Base-by-base conservation (phyloP, 495 filamentous ascomycete species). In the Neurospora sp. region DNA sequence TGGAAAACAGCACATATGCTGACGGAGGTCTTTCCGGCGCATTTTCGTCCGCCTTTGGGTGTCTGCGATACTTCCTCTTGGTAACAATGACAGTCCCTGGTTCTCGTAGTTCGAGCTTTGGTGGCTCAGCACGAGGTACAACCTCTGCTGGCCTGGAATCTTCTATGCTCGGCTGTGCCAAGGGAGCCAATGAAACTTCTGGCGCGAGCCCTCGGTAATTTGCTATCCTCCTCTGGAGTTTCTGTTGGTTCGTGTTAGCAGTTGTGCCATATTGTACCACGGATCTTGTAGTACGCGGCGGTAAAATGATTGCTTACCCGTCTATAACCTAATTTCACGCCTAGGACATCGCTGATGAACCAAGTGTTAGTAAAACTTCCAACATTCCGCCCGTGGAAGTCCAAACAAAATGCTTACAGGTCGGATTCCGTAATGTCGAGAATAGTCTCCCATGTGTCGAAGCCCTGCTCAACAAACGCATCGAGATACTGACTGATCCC, bases 1-100 rank as follows among this genome's bases (percentile, higher is more conserved):
- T 94, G 5, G 92, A 93, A 78, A 94, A 94, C 71, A 94, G 89
- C 31, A 94, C 92, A 80, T 94, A 94, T 42, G 92, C 92, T 11
- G 92, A 94, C 2, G 92, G 90, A 31, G 92, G 90, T 37, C 92
- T 83, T 77, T 92, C 91, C 18, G 92, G 92, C 4, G 92, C 92
- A 84, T 92, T 87, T 69, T 93, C 92, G 74, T 94, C 92, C 16
- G 91, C 90, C 88, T 94, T 94, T 41, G 92, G 92, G 82, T 94
- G 92, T 35, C 92, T 86, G 48, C 92, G 84, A 75, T 94, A 94
- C 79, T 93, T 94, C 66, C 92, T 84, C 79, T 94, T 94, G 62
- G 79, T 79, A 59, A 81, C 66, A 23, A 78, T 72, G 46, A 73
- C 75, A 37, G 74, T 69, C 66, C 75, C 69, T 1, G 75, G 73